Evolutionary conservation across 2,329 filamentous ascomycete species (phyloP).

Genomic region (Thermothelomyces thermophilus): DNA sequence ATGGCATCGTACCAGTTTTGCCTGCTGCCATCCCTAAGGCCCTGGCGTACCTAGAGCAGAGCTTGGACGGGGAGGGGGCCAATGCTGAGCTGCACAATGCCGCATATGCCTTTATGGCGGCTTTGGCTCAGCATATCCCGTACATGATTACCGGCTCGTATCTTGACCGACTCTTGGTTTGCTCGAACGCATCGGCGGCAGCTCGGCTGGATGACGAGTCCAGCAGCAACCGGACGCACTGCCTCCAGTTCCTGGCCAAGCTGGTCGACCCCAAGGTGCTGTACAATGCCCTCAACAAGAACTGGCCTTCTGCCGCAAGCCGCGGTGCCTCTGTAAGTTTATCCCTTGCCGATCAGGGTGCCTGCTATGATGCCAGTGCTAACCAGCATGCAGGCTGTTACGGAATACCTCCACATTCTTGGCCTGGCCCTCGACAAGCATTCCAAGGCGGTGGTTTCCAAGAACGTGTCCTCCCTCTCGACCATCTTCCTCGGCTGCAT

Average conservation of each 20-base stretch:
- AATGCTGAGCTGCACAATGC: conserved; percentile 70
- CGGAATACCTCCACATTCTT: conserved; percentile 64
- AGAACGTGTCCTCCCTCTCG: conserved; percentile 65
- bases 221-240: conserved; percentile 58
- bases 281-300: conserved; percentile 64
- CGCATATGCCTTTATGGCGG: conserved; percentile 69
- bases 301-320: conserved; percentile 60
- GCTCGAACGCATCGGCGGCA: conserved; percentile 66
- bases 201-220: conserved; percentile 55
- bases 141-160: conserved; percentile 80
- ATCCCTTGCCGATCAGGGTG: background rate
- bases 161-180: conserved; percentile 62
- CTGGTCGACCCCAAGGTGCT: conserved; percentile 71
- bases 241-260: conserved; percentile 67
- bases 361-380: conserved; percentile 19
- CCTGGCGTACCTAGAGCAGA: conserved; percentile 62
- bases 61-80: conserved; percentile 46
- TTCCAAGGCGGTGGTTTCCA: conserved; percentile 69
- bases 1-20: conserved; percentile 77
- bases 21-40: conserved; percentile 67
- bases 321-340: conserved; percentile 55
- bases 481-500: conserved; percentile 53
- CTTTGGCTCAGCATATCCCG: conserved; percentile 74
- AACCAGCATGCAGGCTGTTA: conserved; percentile 47
- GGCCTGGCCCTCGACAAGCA: conserved; percentile 68